Percentiles rank a stretch among this genome's conserved stretches.
Evolutionary conservation across 192 early-diverging fungal species (phyloP).

Genomic region (Rhizophagus prolifer): DNA sequence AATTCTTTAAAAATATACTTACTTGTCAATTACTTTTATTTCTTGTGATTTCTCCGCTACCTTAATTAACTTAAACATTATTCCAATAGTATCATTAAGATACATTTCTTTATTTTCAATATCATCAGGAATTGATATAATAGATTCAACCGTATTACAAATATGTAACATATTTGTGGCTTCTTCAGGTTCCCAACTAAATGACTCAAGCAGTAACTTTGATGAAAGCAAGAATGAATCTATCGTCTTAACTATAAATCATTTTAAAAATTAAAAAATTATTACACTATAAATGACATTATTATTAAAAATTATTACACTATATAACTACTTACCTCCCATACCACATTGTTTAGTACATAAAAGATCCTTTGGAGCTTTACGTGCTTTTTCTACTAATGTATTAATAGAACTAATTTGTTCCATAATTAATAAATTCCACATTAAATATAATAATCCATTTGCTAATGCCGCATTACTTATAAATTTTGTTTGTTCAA

Average conservation of each 20-base stretch:
- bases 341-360: neutral
- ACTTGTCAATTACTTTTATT: neutral
- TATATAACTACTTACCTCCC: neutral
- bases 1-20: neutral
- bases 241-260: neutral
- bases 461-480: neutral
- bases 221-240: neutral
- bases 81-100: neutral
- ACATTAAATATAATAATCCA: neutral
- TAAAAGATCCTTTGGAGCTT: neutral
- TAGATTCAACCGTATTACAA: neutral
- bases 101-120: neutral
- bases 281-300: too few species aligned
- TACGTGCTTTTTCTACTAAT: slow-evolving; percentile 1
- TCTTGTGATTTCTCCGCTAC: neutral
- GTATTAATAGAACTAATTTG: neutral
- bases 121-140: neutral
- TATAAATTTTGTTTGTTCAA: neutral
- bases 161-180: neutral
- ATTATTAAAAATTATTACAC: neutral
- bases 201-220: neutral
- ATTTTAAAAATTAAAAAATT: too few species aligned
- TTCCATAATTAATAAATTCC: neutral
- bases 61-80: neutral
- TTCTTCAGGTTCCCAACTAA: neutral